Evolutionary conservation across 176 grass and related monocot species (phyloP).

Genomic region (Oryza rufipogon): DNA sequence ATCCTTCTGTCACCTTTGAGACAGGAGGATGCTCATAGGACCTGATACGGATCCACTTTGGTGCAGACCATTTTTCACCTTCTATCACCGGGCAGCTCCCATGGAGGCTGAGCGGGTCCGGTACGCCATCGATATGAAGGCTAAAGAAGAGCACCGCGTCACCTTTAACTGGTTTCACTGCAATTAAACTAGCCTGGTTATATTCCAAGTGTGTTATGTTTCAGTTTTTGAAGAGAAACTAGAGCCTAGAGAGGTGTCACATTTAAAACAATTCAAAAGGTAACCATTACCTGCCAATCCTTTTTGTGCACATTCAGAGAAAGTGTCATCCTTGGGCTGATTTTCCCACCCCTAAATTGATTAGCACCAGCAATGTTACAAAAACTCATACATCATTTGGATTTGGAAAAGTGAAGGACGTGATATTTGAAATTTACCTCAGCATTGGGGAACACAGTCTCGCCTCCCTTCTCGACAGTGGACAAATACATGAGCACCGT

Average conservation of each 20-base stretch:
- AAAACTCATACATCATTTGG: no score
- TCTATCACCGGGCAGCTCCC: conserved; percentile 66
- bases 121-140: conserved; percentile 39
- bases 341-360: conserved; percentile 47
- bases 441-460: conserved; percentile 65
- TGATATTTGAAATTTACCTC: conserved; percentile 20
- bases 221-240: conserved; percentile 13
- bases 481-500: conserved; percentile 79
- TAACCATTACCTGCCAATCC: conserved; percentile 54
- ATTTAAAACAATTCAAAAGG: neutral
- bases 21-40: conserved; percentile 26
- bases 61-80: conserved; percentile 69
- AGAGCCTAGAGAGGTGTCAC: neutral
- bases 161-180: conserved; percentile 72
- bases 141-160: conserved; percentile 65
- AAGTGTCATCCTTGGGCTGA: conserved; percentile 53
- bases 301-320: conserved; percentile 57
- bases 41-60: conserved; percentile 62
- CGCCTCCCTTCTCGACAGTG: conserved; percentile 57
- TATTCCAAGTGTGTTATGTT: neutral
- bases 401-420: neutral
- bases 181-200: neutral
- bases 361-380: neutral
- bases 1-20: neutral
- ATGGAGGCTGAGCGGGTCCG: conserved; percentile 56